Evolutionary conservation across 2,329 filamentous ascomycete species (phyloP), one percentile per base, ranked within the genome.

Genomic region (Didymella segeticola): DNA sequence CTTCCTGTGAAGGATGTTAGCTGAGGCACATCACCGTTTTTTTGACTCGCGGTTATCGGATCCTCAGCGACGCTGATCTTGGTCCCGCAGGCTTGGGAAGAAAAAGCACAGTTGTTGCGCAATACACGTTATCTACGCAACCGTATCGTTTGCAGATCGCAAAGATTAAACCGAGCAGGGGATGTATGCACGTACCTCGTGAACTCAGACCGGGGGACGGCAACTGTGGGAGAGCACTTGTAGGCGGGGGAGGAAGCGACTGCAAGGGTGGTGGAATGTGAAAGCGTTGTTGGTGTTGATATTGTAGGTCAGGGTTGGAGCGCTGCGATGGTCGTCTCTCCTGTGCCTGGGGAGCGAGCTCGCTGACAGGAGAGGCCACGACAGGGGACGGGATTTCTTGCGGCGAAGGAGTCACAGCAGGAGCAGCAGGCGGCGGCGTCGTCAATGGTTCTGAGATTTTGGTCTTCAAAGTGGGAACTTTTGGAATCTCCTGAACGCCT

Each of bases 401-500:
- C 23, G 52, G 46, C 27, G 39, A 20, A 22, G 41, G 11, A 38
- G 19, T 30, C 47, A 42, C 19, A 20, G 36, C 29, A 25, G 41
- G 8, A 27, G 46, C 37, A 22, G 47, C 31, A 23, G 46, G 30
- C 22, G 46, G 34, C 22, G 51, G 42, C 5, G 36, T n/a, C n/a
- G n/a, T n/a, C n/a, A n/a, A 47, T 20, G 46, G 42, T 12, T 47
- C 46, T 37, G 53, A 37, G 41, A 33, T 27, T n/a, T 45, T 45
- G 17, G 33, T 60, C 43, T 62, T 61, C 46, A 50, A 33, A 9
- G 55, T 42, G 4, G 63, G 43, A 15, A 63, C 45, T 14, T 57
- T 54, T 5, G 60, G 47, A 14, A 68, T 67, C 45, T 68, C 65
- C 43, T 65, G 63, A 27, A 68, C 52, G n/a, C 60, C 62, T 46